phyloP scores from a whole-genome alignment of 495 filamentous ascomycete genomes.

The Diplogelasinospora grovesii region DNA sequence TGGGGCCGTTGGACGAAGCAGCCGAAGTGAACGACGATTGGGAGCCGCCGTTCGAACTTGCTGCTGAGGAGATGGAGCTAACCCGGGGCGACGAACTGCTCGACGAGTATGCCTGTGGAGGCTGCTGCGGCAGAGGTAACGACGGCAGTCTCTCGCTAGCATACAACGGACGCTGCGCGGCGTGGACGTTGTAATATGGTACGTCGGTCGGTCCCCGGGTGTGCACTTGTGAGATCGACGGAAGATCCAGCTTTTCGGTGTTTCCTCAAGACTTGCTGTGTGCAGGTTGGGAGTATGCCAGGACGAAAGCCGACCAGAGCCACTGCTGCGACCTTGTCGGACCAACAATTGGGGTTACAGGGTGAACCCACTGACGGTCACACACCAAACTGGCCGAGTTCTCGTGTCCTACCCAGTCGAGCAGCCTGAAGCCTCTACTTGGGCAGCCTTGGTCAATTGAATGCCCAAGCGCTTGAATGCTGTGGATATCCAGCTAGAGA shows the following conservation, averaged over 20 bases:
- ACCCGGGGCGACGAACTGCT: slow-evolving; percentile 64
- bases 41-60: slow-evolving; percentile 45
- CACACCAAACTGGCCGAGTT: neutral
- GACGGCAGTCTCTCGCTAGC: slow-evolving; percentile 71
- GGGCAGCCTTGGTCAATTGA: slow-evolving; percentile 5
- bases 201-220: slow-evolving; percentile 80
- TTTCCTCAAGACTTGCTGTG: slow-evolving; percentile 25
- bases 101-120: slow-evolving; percentile 54
- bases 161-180: slow-evolving; percentile 58
- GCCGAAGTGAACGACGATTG: slow-evolving; percentile 49
- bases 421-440: neutral
- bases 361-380: slow-evolving; percentile 1
- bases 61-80: slow-evolving; percentile 55
- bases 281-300: slow-evolving; percentile 3
- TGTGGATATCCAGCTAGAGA: no score
- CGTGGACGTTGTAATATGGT: slow-evolving; percentile 68
- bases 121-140: slow-evolving; percentile 63
- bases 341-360: slow-evolving; percentile 1
- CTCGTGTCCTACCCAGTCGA: neutral
- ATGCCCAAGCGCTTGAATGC: neutral
- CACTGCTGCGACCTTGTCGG: slow-evolving; percentile 2
- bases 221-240: slow-evolving; percentile 84
- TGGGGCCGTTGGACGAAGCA: slow-evolving; percentile 50
- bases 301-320: slow-evolving; percentile 7
- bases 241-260: slow-evolving; percentile 98